These are phyloP conservation scores for Euphorbia peplus DNA, from an alignment of 345 rosid genomes.

Conservation along the genomic window DNA sequence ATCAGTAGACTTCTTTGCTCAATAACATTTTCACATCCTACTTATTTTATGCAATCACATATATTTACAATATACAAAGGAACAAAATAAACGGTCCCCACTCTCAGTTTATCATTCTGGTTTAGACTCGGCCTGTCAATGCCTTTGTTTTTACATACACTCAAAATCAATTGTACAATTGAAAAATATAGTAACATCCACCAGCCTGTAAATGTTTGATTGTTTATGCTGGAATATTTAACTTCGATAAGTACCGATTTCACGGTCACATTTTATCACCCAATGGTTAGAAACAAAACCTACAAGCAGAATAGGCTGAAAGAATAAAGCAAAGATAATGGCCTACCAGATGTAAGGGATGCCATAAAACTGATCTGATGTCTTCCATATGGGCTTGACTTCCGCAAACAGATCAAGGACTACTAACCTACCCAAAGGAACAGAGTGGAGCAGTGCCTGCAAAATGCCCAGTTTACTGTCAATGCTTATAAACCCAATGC, in stretches of 20 bases:
- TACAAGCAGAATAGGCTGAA: background rate
- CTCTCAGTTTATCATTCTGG: background rate
- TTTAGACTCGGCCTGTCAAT: background rate
- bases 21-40: background rate
- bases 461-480: conserved; percentile 9
- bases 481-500: background rate
- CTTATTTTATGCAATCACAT: background rate
- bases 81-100: background rate
- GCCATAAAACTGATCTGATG: conserved; percentile 68
- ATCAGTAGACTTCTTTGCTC: background rate
- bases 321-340: conserved; percentile 5
- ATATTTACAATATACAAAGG: background rate
- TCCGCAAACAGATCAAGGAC: conserved; percentile 75
- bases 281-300: background rate
- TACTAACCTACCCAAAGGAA: conserved; percentile 62
- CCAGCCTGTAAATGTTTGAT: background rate
- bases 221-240: background rate
- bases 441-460: conserved; percentile 73
- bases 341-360: conserved; percentile 73
- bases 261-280: background rate
- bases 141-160: background rate
- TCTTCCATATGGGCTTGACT: conserved; percentile 65
- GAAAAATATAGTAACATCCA: background rate
- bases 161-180: background rate
- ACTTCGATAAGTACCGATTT: background rate